phyloP scores from a whole-genome alignment of 345 rosid species.

The Citrus unshiu region DNA sequence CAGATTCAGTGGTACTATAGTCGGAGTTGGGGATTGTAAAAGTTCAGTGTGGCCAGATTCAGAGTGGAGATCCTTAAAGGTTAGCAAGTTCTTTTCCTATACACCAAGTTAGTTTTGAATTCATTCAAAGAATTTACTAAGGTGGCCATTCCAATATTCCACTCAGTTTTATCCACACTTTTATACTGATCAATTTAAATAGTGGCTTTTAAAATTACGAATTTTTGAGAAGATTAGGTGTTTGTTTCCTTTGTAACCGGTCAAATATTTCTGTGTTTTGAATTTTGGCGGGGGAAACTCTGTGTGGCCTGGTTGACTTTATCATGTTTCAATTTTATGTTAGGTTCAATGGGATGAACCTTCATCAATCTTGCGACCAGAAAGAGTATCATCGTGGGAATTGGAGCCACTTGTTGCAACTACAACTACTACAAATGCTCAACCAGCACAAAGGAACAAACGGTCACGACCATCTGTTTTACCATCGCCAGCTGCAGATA shows the following conservation, averaged over 20 bases:
- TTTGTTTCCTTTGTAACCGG: not conserved
- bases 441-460: slow-evolving; percentile 66
- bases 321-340: not conserved
- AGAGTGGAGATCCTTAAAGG: slow-evolving; percentile 99
- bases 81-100: slow-evolving; percentile 20
- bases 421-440: slow-evolving; percentile 50
- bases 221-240: not conserved
- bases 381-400: slow-evolving; percentile 70
- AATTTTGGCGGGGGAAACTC: not conserved
- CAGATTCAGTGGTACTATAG: slow-evolving; percentile 98
- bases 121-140: not conserved
- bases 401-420: slow-evolving; percentile 83
- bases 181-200: not conserved
- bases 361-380: not conserved
- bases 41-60: slow-evolving; percentile 84
- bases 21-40: slow-evolving; percentile 75
- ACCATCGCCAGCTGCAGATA: slow-evolving; percentile 54
- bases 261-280: not conserved
- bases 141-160: not conserved
- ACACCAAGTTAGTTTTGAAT: not conserved
- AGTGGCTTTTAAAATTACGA: not conserved
- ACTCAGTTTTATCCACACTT: not conserved
- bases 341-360: slow-evolving; percentile 2
- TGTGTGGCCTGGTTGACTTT: not conserved
- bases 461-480: slow-evolving; percentile 71